Percentiles rank a stretch among this genome's conserved stretches.
These are phyloP conservation scores for Phaeomoniella chlamydospora DNA, from an alignment of 2,329 filamentous ascomycete genomes.

Conservation along the genomic window DNA sequence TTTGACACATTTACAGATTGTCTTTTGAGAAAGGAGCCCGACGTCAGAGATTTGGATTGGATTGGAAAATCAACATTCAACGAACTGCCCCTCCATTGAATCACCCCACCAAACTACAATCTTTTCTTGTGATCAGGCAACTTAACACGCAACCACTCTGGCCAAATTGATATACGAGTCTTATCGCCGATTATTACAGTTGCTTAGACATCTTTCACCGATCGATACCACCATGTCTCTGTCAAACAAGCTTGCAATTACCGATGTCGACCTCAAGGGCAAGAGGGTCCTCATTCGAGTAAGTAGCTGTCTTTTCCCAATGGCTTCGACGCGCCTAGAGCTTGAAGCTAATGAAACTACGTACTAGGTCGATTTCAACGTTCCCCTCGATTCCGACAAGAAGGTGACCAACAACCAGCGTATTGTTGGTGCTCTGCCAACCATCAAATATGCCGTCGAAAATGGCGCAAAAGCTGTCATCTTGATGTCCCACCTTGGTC, in stretches of 20 bases:
- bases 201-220: too few species aligned
- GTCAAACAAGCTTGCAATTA: slow-evolving; percentile 94
- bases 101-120: neutral
- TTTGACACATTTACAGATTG: too few species aligned
- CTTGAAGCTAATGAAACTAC: neutral
- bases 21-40: too few species aligned
- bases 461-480: slow-evolving; percentile 83
- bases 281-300: slow-evolving; percentile 97
- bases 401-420: slow-evolving; percentile 97
- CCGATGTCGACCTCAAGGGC: slow-evolving; percentile 90
- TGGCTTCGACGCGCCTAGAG: slow-evolving; percentile 1
- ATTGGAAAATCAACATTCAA: too few species aligned
- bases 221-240: slow-evolving; percentile 69
- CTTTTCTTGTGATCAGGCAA: too few species aligned
- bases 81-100: neutral
- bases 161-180: too few species aligned
- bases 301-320: slow-evolving; percentile 37
- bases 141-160: too few species aligned
- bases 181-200: too few species aligned
- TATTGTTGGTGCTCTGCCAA: slow-evolving; percentile 88
- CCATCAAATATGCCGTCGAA: slow-evolving; percentile 87
- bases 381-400: slow-evolving; percentile 83
- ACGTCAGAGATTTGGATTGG: too few species aligned
- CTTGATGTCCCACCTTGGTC: slow-evolving; percentile 97
- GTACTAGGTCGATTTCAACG: slow-evolving; percentile 93